Base-by-base conservation (phyloP, 2,329 filamentous ascomycete species). In the Exophiala sp. region DNA sequence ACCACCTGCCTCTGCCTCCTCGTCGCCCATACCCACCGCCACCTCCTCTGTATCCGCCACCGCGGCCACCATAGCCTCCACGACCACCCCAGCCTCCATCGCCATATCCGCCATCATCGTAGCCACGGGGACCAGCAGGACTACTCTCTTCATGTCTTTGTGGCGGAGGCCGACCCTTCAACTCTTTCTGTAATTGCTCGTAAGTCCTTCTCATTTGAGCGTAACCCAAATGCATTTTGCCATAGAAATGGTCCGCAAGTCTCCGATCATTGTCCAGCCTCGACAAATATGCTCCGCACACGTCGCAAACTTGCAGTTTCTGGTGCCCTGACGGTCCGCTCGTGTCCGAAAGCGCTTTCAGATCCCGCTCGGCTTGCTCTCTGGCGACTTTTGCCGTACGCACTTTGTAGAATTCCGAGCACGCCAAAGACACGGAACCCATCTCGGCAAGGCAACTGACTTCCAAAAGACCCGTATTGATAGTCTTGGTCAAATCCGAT, bases 201-300 rank as follows among this genome's bases (percentile, higher is more conserved):
- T 84, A 91, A 2, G 91, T 94, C 78, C 94, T 95, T 65, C 94
- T 84, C 94, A 99, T 99, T 74, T 96, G 89, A 12, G 94, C 94
- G 69, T 97, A 99, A 0, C 94, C 94, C 53, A 99, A 75, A 68
- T 99, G 94, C 94, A 99, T 99, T 78, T 99, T 99, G 18, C 94
- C 94, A 72, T 96, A 97, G 69, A 99, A 99, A 71, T 99, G 94
- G 69, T 99, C 94, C 16, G 94, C 94, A 67, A 99, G 72, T 29
- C 94, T 82, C 34, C 94, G 83, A 70, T 99, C 94, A 68, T 99
- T 99, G 69, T 99, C 94, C 32, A 99, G 80, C 18, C 94, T 78
- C 59, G 86, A 91, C 35, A 99, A 80, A 70, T 97, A 99, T 5
- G 94, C 94, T 59, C 94, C 94, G 71, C 94, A 99, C 1, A 97